Conservation (phyloP, 106 monocot species). For the Xerophyta viscosa region DNA sequence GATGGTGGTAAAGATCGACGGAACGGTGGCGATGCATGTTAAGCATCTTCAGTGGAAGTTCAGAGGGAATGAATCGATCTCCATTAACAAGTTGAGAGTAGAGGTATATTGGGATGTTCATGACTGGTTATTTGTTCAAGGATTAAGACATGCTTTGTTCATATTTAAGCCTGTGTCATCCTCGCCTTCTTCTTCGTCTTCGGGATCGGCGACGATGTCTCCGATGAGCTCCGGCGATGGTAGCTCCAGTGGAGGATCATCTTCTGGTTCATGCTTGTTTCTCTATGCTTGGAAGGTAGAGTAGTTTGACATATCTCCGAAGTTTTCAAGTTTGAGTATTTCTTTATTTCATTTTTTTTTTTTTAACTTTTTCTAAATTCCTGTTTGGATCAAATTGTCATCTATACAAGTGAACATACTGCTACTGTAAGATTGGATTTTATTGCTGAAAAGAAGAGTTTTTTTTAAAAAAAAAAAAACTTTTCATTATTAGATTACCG, state of each 20-base stretch:
- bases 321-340: too few species aligned
- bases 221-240: neutral
- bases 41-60: slow-evolving; percentile 85
- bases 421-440: too few species aligned
- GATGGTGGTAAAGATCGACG: slow-evolving; percentile 56
- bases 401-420: too few species aligned
- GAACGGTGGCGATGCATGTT: slow-evolving; percentile 29
- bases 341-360: too few species aligned
- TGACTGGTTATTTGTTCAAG: slow-evolving; percentile 63
- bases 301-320: too few species aligned
- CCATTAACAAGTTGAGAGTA: slow-evolving; percentile 22
- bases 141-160: slow-evolving; percentile 53
- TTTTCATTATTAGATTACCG: too few species aligned
- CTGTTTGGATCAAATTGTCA: too few species aligned
- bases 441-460: too few species aligned
- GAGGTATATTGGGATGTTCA: slow-evolving; percentile 83
- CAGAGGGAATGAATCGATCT: slow-evolving; percentile 49
- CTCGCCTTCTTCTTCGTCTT: neutral
- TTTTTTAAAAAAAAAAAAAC: too few species aligned
- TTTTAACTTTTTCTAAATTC: too few species aligned
- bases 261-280: slow-evolving; percentile 46
- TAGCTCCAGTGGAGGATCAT: neutral
- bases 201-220: slow-evolving; percentile 9
- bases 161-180: slow-evolving; percentile 45
- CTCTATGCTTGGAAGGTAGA: slow-evolving; percentile 78